Percentiles rank a stretch among this genome's conserved stretches.
These are phyloP conservation scores for Saprolegnia diclina DNA, from an alignment of 352 stramenopile species.

Conservation along the genomic window DNA sequence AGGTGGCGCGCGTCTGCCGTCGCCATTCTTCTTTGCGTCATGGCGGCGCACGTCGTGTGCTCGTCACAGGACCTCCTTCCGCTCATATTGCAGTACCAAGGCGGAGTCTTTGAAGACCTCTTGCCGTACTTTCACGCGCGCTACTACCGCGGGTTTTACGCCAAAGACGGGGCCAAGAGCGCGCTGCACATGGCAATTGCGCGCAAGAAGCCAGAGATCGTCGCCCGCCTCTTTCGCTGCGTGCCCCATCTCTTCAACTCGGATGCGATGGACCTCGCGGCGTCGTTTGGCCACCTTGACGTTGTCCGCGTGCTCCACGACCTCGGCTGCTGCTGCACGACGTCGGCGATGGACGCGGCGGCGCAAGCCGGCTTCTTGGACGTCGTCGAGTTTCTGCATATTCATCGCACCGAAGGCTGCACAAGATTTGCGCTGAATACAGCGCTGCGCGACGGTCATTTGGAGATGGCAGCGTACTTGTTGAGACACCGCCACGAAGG, in stretches of 20 bases:
- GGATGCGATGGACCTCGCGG: constrained; percentile 16
- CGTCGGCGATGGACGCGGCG: constrained; percentile 22
- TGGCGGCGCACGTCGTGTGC: neutral
- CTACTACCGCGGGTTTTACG: neutral
- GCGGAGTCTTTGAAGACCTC: constrained; percentile 19
- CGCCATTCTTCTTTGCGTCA: neutral
- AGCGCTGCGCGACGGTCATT: constrained; percentile 14
- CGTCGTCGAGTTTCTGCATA: constrained; percentile 12
- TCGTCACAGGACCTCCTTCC: constrained; percentile 8
- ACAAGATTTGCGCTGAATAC: constrained; percentile 19
- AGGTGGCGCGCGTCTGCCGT: neutral
- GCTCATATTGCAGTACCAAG: constrained; percentile 3
- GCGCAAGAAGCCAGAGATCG: constrained; percentile 1
- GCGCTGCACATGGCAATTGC: constrained; percentile 20
- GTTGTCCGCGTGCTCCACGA: constrained; percentile 7
- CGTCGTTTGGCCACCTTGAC: constrained; percentile 22
- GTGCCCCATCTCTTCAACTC: constrained; percentile 2
- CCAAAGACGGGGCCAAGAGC: neutral
- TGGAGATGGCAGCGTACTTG: constrained; percentile 11
- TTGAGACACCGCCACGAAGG: constrained; percentile 12
- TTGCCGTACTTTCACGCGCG: constrained; percentile 15
- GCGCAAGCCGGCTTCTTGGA: constrained; percentile 5
- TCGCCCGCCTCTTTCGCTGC: constrained; percentile 5
- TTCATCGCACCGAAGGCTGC: constrained; percentile 15
- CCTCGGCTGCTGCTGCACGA: neutral